Conservation (phyloP, 2,329 filamentous ascomycete genomes). For the Cladosporium sp. region DNA sequence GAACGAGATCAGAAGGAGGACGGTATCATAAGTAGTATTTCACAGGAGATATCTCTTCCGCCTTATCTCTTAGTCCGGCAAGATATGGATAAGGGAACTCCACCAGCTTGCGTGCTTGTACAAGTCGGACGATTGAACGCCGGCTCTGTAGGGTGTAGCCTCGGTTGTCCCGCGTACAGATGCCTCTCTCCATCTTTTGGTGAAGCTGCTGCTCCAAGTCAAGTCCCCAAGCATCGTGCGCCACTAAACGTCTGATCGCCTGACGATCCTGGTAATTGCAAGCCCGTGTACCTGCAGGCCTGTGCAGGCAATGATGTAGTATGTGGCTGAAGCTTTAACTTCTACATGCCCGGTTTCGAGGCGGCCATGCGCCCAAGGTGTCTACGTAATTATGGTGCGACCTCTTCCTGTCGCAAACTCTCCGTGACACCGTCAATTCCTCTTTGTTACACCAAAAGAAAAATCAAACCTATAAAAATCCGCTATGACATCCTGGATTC, state of each 20-base stretch:
- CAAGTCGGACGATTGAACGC: neutral
- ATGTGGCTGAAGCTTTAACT: slow-evolving; percentile 9
- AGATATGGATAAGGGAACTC: too few species aligned
- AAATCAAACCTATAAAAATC: neutral
- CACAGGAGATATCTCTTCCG: too few species aligned
- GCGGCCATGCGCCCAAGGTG: neutral
- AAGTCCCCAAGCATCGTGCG: too few species aligned
- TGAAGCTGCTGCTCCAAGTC: too few species aligned
- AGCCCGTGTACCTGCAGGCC: slow-evolving; percentile 2
- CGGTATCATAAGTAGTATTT: too few species aligned
- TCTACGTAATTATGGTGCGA: neutral
- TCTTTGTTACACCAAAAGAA: neutral
- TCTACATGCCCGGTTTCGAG: slow-evolving; percentile 3
- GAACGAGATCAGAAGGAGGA: too few species aligned
- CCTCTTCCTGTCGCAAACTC: neutral
- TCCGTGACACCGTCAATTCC: neutral
- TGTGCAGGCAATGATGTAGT: slow-evolving; percentile 9
- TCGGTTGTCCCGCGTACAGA: neutral
- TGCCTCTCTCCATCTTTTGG: too few species aligned
- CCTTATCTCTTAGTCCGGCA: too few species aligned
- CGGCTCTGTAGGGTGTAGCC: neutral
- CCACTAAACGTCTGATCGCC: too few species aligned
- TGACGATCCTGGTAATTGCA: too few species aligned
- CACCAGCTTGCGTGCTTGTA: neutral
- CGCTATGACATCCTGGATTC: slow-evolving; percentile 12